Percentiles rank a stretch among this genome's conserved stretches.
Evolutionary conservation across 371 early-diverging fungal species (phyloP).

Genomic region (Syncephalastrum contaminatum): DNA sequence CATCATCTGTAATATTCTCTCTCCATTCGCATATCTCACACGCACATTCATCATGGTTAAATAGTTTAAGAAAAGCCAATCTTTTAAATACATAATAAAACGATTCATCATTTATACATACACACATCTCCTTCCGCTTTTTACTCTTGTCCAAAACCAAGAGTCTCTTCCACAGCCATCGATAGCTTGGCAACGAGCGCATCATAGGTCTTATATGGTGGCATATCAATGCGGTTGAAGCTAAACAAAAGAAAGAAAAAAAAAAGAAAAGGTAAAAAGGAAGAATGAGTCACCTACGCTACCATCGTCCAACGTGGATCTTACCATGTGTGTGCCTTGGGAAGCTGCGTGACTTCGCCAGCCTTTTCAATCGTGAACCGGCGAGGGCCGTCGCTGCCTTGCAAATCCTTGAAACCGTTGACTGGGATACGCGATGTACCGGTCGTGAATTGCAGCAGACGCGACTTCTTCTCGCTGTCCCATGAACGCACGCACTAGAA

Average conservation of each 20-base stretch:
- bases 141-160: constrained; percentile 82
- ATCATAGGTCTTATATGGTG: constrained; percentile 81
- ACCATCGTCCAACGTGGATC: neutral
- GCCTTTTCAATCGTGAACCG: constrained; percentile 96
- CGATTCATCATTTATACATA: no score
- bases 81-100: no score
- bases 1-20: constrained; percentile 1
- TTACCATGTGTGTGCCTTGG: constrained; percentile 95
- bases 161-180: constrained; percentile 92
- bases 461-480: constrained; percentile 93
- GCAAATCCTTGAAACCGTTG: constrained; percentile 97
- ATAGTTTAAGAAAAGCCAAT: no score
- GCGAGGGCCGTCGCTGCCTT: constrained; percentile 95
- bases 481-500: constrained; percentile 75
- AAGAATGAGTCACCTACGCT: neutral
- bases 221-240: constrained; percentile 96
- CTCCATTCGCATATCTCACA: neutral
- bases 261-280: constrained; percentile 1
- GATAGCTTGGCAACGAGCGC: constrained; percentile 79
- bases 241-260: constrained; percentile 28
- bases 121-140: neutral
- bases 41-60: no score
- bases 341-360: constrained; percentile 83
- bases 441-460: constrained; percentile 96
- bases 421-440: constrained; percentile 98